phyloP scores from a whole-genome alignment of 805 yeast species.

The Metschnikowia lunata region DNA sequence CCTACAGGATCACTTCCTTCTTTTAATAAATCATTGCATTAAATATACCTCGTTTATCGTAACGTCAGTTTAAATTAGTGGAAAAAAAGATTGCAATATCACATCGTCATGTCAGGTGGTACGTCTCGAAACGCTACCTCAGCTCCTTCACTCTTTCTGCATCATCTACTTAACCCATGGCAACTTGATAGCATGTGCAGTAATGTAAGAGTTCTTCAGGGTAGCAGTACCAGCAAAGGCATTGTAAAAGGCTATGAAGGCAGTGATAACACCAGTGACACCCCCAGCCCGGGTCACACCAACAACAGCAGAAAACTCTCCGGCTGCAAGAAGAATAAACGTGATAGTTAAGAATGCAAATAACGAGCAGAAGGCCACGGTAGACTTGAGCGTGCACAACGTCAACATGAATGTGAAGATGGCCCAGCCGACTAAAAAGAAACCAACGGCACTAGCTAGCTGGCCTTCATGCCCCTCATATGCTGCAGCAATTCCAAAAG shows the following conservation, averaged over 20 bases:
- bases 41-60: too few relatives aligned
- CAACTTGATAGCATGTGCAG: constrained; percentile 27
- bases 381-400: constrained; percentile 35
- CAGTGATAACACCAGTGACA: constrained; percentile 38
- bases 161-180: constrained; percentile 7
- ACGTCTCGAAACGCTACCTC: too few relatives aligned
- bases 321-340: constrained; percentile 34
- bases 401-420: constrained; percentile 37
- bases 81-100: too few relatives aligned
- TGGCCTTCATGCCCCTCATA: constrained; percentile 25
- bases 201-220: constrained; percentile 32
- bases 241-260: constrained; percentile 37
- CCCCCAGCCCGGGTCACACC: constrained; percentile 37
- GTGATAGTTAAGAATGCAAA: constrained; percentile 31
- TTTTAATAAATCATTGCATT: neutral
- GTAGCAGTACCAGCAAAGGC: constrained; percentile 39
- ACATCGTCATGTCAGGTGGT: too few relatives aligned
- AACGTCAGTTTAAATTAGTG: too few relatives aligned
- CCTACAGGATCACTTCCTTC: too few relatives aligned
- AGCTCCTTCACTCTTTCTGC: too few relatives aligned
- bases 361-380: constrained; percentile 32
- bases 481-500: constrained; percentile 57
- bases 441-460: constrained; percentile 30
- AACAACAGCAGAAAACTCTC: constrained; percentile 26
- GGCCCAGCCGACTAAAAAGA: constrained; percentile 38